Conservation (phyloP, 2,329 filamentous ascomycete species). For the Domatiomyces catenatus region DNA sequence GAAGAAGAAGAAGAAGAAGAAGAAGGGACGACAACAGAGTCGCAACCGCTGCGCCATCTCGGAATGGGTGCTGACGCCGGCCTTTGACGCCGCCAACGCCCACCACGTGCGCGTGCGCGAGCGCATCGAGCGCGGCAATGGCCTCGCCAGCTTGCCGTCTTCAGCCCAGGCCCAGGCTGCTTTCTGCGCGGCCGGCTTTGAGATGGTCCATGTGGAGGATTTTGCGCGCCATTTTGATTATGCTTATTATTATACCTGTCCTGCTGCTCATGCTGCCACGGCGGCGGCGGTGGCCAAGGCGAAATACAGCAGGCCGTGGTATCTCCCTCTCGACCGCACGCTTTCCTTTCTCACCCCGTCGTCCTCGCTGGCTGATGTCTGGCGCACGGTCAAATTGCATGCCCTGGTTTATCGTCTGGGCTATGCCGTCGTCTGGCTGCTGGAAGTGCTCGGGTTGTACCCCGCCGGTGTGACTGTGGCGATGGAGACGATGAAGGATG, state of each 20-base stretch:
- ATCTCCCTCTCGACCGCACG: constrained; percentile 12
- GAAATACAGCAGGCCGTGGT: too few species aligned
- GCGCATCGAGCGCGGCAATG: constrained; percentile 20
- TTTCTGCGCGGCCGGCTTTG: constrained; percentile 18
- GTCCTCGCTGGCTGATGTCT: not conserved
- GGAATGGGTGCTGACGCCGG: constrained; percentile 21
- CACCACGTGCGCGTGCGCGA: constrained; percentile 17
- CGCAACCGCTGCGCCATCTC: constrained; percentile 5
- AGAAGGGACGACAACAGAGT: too few species aligned
- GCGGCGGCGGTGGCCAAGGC: too few species aligned
- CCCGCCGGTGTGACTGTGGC: constrained; percentile 9
- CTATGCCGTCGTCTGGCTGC: constrained; percentile 6
- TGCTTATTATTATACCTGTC: not conserved
- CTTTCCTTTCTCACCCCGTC: not conserved
- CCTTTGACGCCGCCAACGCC: constrained; percentile 15
- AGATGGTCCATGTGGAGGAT: constrained; percentile 18
- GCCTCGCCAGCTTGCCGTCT: constrained; percentile 17
- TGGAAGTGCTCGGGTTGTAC: constrained; percentile 11
- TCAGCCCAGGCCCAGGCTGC: constrained; percentile 12
- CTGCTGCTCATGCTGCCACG: constrained; percentile 2
- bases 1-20: constrained; percentile 6
- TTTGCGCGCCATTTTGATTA: constrained; percentile 13
- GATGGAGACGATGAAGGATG: constrained; percentile 9
- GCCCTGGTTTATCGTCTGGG: constrained; percentile 2
- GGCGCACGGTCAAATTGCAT: not conserved